Conservation (phyloP, 2,329 filamentous ascomycete genomes). For the Atkinsonella hypoxylon region DNA sequence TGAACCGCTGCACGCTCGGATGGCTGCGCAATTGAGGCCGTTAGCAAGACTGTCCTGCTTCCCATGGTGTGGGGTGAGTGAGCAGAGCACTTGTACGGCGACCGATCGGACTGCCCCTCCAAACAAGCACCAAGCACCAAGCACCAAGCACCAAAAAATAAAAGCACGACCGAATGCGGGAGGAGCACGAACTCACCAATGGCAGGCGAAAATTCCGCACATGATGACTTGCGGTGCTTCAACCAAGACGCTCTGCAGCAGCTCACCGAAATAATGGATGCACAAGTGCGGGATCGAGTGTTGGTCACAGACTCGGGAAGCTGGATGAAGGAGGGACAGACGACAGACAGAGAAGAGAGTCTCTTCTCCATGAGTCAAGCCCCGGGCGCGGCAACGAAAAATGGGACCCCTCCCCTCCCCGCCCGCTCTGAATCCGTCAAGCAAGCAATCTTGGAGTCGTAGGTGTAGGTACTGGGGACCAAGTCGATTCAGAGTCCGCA, state of each 20-base stretch:
- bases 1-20: slow-evolving; percentile 92
- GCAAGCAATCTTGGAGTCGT: no score
- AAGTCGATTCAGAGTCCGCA: background rate
- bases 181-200: slow-evolving; percentile 49
- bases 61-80: slow-evolving; percentile 21
- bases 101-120: slow-evolving; percentile 15
- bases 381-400: slow-evolving; percentile 3
- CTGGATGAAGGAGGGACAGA: slow-evolving; percentile 3
- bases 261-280: background rate
- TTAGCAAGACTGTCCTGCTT: slow-evolving; percentile 3
- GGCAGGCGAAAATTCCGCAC: slow-evolving; percentile 97
- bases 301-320: background rate
- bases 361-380: slow-evolving; percentile 12
- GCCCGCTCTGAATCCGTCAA: background rate
- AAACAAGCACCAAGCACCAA: slow-evolving; percentile 9
- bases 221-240: slow-evolving; percentile 42
- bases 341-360: background rate
- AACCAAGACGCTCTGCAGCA: background rate
- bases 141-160: no score
- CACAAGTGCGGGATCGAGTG: background rate
- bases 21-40: slow-evolving; percentile 40
- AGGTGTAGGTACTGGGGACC: no score
- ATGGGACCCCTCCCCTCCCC: background rate
- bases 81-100: slow-evolving; percentile 7
- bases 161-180: background rate